Percentiles rank a stretch among this genome's conserved stretches.
phyloP scores from a whole-genome alignment of 2,329 filamentous ascomycete genomes.

The Colletotrichum coccodes region DNA sequence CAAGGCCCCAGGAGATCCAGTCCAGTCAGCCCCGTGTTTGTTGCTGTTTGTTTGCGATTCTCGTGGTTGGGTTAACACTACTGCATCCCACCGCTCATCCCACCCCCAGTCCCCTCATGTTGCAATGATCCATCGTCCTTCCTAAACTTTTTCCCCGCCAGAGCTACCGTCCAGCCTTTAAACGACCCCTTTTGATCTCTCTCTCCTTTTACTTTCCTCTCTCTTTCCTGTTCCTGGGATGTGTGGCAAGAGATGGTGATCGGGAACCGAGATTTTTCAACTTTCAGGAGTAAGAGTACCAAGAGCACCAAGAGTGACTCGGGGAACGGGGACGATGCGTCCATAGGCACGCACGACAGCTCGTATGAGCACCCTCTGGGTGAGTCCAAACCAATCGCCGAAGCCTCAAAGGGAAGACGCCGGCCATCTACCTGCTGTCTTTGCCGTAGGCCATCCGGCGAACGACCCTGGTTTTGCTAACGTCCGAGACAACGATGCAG shows the following conservation, averaged over 20 bases:
- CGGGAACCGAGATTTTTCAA: conserved; percentile 31
- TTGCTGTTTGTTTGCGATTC: background rate
- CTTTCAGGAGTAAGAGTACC: conserved; percentile 33
- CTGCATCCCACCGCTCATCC: conserved; percentile 25
- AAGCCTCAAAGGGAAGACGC: too few relatives aligned
- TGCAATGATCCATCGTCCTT: conserved; percentile 23
- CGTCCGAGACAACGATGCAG: conserved; percentile 7
- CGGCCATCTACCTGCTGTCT: background rate
- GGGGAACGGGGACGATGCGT: conserved; percentile 33
- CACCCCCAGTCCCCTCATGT: conserved; percentile 16
- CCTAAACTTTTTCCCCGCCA: conserved; percentile 20
- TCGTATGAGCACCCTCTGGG: conserved; percentile 32
- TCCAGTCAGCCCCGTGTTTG: conserved; percentile 5
- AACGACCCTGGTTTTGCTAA: background rate
- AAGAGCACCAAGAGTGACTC: conserved; percentile 33
- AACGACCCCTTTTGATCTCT: conserved; percentile 5
- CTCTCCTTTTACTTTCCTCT: background rate
- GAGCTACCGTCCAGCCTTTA: conserved; percentile 21
- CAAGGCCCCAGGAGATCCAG: background rate
- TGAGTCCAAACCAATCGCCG: conserved; percentile 8
- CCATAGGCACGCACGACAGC: conserved; percentile 31
- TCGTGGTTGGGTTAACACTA: background rate
- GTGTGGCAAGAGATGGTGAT: conserved; percentile 34
- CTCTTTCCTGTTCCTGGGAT: conserved; percentile 26
- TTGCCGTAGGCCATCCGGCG: background rate